Base-by-base conservation (phyloP, 257 asterid genomes). In the Echium plantagineum region DNA sequence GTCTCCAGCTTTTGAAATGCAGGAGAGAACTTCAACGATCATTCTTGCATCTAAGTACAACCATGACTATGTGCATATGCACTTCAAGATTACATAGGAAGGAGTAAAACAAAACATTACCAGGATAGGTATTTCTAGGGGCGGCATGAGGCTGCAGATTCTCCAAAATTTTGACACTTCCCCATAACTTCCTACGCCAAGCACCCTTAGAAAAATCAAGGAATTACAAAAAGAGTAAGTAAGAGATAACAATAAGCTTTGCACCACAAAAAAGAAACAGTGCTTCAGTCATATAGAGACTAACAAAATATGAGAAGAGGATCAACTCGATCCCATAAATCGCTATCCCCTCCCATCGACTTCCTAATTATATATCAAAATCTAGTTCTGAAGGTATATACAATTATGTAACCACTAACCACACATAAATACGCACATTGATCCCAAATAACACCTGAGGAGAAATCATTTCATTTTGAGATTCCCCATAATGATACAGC, bases 151-250 rank as follows among this genome's bases (percentile, higher is more conserved):
- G 94, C 59, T 77, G 87, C 73, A 89, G 70, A 46, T 77, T 77
- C 78, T 89, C 90, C 85, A 93, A 76, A 21, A 85, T 63, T 70
- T 77, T 80, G 62, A 84, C 83, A 71, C 76, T 78, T 68, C 97
- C 94, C 99, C 99, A 93, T 78, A 93, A 79, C 78, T 80, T 85
- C 84, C 80, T 76, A 70, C 80, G 73, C 53, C 80, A 86, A 47
- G 76, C 71, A 75, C 74, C 89, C 98, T 87, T 75, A 2, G 32
- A 59, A 54, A 63, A 8, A 75, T 68, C 57, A 21, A 46, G n/a
- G 15, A 15, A n/a, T 54, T 35, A 7, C n/a, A 63, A 1, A 24
- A 13, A 9, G 15, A 9, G 28, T 69, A 65, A 64, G 55, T 10
- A 63, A 21, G 10, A 53, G 38, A 15, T 31, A 26, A 61, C 20